Evolutionary conservation across 148 eudicot genomes (phyloP).

Genomic region (Rhododendron kiyosumense): DNA sequence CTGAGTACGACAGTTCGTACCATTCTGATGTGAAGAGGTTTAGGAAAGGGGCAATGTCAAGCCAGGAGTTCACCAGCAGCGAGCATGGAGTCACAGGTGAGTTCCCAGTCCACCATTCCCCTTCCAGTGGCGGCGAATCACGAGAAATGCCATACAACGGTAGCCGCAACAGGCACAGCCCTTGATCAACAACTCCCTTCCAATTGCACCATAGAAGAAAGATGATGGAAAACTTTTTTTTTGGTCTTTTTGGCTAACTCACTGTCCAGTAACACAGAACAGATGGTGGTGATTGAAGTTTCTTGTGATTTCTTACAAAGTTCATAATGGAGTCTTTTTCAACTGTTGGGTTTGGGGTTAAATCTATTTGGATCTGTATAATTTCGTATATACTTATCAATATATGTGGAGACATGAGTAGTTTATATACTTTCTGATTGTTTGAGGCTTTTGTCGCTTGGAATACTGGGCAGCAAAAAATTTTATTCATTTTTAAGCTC

Average conservation of each 20-base stretch:
- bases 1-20: constrained; percentile 40
- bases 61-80: constrained; percentile 61
- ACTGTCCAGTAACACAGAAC: background rate
- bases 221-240: background rate
- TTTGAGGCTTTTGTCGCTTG: background rate
- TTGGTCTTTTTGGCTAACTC: background rate
- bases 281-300: background rate
- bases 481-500: background rate
- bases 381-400: background rate
- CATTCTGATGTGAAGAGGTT: constrained; percentile 29
- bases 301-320: background rate
- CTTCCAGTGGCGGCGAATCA: background rate
- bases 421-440: constrained; percentile 1
- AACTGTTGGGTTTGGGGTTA: background rate
- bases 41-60: constrained; percentile 20
- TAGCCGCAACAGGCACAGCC: background rate
- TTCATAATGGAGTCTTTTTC: constrained; percentile 2
- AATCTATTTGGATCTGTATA: background rate
- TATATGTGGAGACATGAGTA: constrained; percentile 3
- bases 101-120: constrained; percentile 10
- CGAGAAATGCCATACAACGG: background rate
- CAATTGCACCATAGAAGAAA: background rate
- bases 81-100: constrained; percentile 21
- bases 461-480: background rate
- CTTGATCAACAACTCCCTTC: background rate